phyloP scores from a whole-genome alignment of 169 alveolate species.

The Plasmodium fragile region DNA sequence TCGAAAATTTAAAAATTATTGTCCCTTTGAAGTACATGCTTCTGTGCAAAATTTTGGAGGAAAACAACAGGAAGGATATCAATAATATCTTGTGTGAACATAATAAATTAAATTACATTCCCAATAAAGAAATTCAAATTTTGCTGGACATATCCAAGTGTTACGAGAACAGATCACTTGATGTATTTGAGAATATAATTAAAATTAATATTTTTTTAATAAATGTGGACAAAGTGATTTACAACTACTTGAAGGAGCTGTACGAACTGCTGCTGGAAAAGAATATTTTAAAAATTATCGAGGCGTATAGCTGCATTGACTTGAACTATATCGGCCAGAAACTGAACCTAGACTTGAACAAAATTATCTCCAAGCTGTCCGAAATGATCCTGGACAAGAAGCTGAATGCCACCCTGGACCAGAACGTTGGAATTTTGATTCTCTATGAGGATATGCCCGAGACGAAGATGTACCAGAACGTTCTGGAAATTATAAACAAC shows the following conservation, averaged over 20 bases:
- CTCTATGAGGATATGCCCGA: constrained; percentile 88
- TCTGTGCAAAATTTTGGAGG: constrained; percentile 93
- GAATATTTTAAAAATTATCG: constrained; percentile 90
- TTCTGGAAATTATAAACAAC: constrained; percentile 83
- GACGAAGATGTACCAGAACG: constrained; percentile 83
- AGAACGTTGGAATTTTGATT: constrained; percentile 90
- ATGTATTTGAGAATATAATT: constrained; percentile 90
- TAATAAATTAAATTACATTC: constrained; percentile 88
- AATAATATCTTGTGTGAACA: constrained; percentile 85
- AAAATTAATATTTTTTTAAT: constrained; percentile 86
- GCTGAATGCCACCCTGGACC: constrained; percentile 96
- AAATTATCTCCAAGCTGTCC: constrained; percentile 91
- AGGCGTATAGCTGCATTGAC: constrained; percentile 94
- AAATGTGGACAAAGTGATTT: constrained; percentile 89
- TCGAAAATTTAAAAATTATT: constrained; percentile 88
- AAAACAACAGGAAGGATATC: constrained; percentile 86
- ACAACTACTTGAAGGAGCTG: constrained; percentile 89
- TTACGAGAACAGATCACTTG: constrained; percentile 91
- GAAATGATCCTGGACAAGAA: constrained; percentile 96
- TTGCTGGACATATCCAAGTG: constrained; percentile 91
- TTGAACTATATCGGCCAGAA: constrained; percentile 89
- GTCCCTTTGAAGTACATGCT: constrained; percentile 92
- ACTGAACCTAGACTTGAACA: constrained; percentile 87
- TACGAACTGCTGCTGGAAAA: constrained; percentile 92
- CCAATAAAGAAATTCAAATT: constrained; percentile 91